A percentile compares a stretch with the other conserved stretches of the same genome.
Conservation (phyloP, 2,329 filamentous ascomycete genomes). For the Fusarium sulawesiense region DNA sequence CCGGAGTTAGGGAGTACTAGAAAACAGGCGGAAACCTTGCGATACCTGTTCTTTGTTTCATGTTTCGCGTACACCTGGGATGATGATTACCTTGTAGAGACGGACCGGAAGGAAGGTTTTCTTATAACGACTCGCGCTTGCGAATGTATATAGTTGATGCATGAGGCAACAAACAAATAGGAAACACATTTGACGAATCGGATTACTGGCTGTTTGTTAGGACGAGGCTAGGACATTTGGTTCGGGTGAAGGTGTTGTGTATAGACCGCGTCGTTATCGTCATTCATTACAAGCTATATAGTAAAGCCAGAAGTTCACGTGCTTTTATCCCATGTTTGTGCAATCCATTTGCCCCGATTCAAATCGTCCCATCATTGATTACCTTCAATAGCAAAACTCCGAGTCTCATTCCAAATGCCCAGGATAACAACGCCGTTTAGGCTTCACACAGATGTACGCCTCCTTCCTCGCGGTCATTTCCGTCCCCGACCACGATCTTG, state of each 20-base stretch:
- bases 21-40: conserved; percentile 32
- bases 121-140: conserved; percentile 16
- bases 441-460: not conserved
- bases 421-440: not conserved
- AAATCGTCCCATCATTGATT: not conserved
- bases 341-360: not conserved
- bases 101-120: conserved; percentile 5
- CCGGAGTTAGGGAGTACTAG: conserved; percentile 28
- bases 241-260: not conserved
- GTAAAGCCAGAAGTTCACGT: not conserved
- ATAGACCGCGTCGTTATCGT: conserved; percentile 2
- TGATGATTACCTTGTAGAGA: conserved; percentile 16
- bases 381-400: too few species aligned
- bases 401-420: not conserved
- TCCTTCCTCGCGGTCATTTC: not conserved
- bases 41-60: conserved; percentile 18
- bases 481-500: conserved; percentile 3
- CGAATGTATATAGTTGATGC: conserved; percentile 36
- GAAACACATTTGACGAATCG: conserved; percentile 12
- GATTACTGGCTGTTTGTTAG: not conserved
- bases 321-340: not conserved
- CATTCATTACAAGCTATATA: conserved; percentile 16
- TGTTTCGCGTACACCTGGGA: conserved; percentile 21
- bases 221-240: not conserved
- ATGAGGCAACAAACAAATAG: conserved; percentile 24